Evolutionary conservation across 2,329 filamentous ascomycete species (phyloP).

Genomic region (Cyphellophora europaea): DNA sequence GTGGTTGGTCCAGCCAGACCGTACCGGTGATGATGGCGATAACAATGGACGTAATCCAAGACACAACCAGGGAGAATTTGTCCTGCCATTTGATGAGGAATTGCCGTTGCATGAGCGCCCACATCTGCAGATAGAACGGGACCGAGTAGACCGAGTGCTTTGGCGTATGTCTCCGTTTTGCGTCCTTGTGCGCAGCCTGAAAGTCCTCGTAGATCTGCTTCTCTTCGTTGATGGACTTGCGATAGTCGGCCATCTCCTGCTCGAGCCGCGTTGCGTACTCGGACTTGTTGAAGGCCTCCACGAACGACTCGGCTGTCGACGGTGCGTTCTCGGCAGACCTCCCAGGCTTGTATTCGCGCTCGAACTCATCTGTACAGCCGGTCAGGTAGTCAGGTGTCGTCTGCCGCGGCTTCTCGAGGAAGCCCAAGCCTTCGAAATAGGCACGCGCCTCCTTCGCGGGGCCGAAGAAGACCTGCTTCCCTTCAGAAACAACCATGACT

Average conservation of each 20-base stretch:
- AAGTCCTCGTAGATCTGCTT: conserved; percentile 67
- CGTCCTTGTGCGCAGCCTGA: conserved; percentile 62
- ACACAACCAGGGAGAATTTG: conserved; percentile 63
- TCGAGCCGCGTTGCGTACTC: conserved; percentile 46
- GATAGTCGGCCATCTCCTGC: conserved; percentile 61
- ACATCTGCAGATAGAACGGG: conserved; percentile 73
- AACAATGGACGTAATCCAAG: conserved; percentile 61
- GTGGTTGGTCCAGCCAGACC: conserved; percentile 62
- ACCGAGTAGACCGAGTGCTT: conserved; percentile 72
- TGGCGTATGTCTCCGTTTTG: conserved; percentile 64
- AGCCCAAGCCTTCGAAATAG: conserved; percentile 72
- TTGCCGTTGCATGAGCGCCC: conserved; percentile 74
- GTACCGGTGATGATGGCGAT: conserved; percentile 73
- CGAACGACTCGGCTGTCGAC: conserved; percentile 56
- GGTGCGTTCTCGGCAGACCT: conserved; percentile 58
- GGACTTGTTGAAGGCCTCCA: conserved; percentile 61
- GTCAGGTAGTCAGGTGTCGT: conserved; percentile 77
- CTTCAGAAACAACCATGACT: conserved; percentile 69
- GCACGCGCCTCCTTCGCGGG: conserved; percentile 55
- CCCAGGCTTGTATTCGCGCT: conserved; percentile 65
- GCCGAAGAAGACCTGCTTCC: conserved; percentile 68
- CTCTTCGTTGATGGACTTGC: conserved; percentile 52
- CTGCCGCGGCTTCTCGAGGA: conserved; percentile 63
- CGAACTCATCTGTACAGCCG: conserved; percentile 74
- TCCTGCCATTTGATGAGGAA: conserved; percentile 82